These are phyloP conservation scores for Cercospora zeina DNA, from an alignment of 2,329 filamentous ascomycete species.

Conservation along the genomic window DNA sequence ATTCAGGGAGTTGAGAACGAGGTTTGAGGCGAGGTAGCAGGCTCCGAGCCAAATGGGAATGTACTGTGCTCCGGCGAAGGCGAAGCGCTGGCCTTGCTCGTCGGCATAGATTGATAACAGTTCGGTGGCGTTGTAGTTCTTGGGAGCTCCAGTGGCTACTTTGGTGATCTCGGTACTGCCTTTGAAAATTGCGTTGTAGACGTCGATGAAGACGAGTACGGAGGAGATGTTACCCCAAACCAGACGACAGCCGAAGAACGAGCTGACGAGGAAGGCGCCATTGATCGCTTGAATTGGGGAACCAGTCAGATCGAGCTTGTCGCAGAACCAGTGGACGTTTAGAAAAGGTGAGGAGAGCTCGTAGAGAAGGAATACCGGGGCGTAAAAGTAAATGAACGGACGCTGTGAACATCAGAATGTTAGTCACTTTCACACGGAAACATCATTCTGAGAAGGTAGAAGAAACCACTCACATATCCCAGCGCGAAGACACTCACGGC, in stretches of 20 bases:
- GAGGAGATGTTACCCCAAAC: slow-evolving; percentile 73
- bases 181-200: slow-evolving; percentile 53
- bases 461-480: slow-evolving; percentile 68
- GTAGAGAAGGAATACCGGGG: slow-evolving; percentile 78
- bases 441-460: neutral
- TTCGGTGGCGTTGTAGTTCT: slow-evolving; percentile 25
- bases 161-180: slow-evolving; percentile 29
- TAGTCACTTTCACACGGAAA: neutral
- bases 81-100: slow-evolving; percentile 32
- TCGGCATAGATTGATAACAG: slow-evolving; percentile 31
- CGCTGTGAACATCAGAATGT: slow-evolving; percentile 52
- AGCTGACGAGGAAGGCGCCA: slow-evolving; percentile 68
- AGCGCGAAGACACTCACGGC: slow-evolving; percentile 73
- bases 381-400: slow-evolving; percentile 83
- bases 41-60: slow-evolving; percentile 70
- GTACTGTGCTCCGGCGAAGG: slow-evolving; percentile 34
- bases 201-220: slow-evolving; percentile 67
- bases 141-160: slow-evolving; percentile 22
- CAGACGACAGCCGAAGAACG: slow-evolving; percentile 75
- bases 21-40: slow-evolving; percentile 68
- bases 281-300: slow-evolving; percentile 73
- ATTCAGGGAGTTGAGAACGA: slow-evolving; percentile 73
- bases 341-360: slow-evolving; percentile 82
- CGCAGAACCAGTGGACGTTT: slow-evolving; percentile 90
- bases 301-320: slow-evolving; percentile 80